Conservation (phyloP, 176 grass and related monocot species). For the Oropetium thomaeum region DNA sequence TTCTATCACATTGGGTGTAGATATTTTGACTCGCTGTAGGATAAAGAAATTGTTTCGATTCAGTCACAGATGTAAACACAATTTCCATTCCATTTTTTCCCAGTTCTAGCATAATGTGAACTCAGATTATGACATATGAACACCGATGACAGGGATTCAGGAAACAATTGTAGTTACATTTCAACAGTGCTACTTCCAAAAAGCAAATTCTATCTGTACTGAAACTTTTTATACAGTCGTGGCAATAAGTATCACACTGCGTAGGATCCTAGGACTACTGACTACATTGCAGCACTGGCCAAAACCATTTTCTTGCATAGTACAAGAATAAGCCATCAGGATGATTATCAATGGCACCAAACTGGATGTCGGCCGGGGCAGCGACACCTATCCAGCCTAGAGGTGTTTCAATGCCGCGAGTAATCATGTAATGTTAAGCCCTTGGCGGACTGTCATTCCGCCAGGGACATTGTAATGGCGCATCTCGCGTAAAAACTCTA, state of each 20-base stretch:
- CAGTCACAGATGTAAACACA: constrained; percentile 12
- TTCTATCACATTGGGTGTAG: constrained; percentile 37
- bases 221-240: neutral
- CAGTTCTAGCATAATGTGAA: neutral
- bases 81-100: neutral
- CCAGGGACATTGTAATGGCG: too few relatives aligned
- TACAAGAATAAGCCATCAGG: neutral
- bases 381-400: too few relatives aligned
- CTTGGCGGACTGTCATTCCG: too few relatives aligned
- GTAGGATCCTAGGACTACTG: neutral
- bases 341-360: neutral
- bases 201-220: neutral
- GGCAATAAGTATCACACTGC: neutral
- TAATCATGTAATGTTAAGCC: too few relatives aligned
- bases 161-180: neutral
- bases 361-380: too few relatives aligned
- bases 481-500: too few relatives aligned
- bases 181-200: neutral
- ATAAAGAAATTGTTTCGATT: constrained; percentile 22
- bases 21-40: constrained; percentile 25
- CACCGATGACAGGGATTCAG: neutral
- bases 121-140: neutral
- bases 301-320: neutral
- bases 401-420: too few relatives aligned
- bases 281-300: neutral